Base-by-base conservation (phyloP, 2,329 filamentous ascomycete genomes). In the Trichoderma sp. region DNA sequence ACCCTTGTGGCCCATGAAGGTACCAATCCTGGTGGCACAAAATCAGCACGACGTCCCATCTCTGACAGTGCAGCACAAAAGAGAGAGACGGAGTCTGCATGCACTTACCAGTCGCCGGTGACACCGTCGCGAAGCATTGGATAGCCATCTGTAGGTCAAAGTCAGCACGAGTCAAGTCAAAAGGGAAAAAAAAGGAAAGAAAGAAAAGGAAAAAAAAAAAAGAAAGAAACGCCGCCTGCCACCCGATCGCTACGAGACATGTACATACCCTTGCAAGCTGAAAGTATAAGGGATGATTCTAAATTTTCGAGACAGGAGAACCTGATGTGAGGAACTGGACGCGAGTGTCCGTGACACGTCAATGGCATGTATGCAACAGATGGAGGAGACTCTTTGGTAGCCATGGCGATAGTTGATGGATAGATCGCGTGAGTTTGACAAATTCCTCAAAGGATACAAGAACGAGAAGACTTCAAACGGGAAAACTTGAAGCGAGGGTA, bases 81-180 rank as follows among this genome's bases (percentile, higher is more conserved):
- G 18, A 13, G 11, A 43, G 39, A n/a, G 16, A 26, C 3, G 32
- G 32, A 34, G 3, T 13, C 32, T 34, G 6, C 32, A 34, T 26
- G 68, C 59, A 73, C 84, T 70, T 83, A 92, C 92, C 94, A 97
- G 80, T 97, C 94, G 69, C 96, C 96, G 59, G 95, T 99, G 71
- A 96, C 87, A 71, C 96, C 96, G 82, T 98, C 93, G 73, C 96
- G 92, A 74, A 99, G 91, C 94, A 98, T 98, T 61, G 96, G 96
- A 79, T 98, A 98, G 77, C 95, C 95, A 84, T 99, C 96, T 94
- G 79, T 67, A 69, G n/a, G 21, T 18, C 10, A 32, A 30, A 5
- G 26, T 58, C 30, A 49, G 51, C 21, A 49, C 43, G 8, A 10
- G 73, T 70, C 69, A 68, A 39, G 7, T 16, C 0, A 1, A n/a